Evolutionary conservation across 306 rosid species (phyloP), one percentile per base, ranked within the genome.

Genomic region (Acacia acuminata): DNA sequence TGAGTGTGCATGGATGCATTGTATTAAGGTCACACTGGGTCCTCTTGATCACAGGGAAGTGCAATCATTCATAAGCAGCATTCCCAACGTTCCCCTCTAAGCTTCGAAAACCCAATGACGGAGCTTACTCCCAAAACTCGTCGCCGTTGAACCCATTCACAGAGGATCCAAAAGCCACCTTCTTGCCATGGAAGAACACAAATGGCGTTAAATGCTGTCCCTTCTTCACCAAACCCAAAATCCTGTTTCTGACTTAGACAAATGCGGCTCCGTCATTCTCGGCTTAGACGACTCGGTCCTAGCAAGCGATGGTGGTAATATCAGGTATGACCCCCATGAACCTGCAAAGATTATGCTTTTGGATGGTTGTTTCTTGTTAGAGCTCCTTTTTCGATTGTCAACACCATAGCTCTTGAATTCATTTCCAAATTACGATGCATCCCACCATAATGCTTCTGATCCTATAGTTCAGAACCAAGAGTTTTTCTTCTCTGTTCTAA

Each of bases 341-440:
- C 77, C 85, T 0, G 86, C 87, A 2, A 84, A 78, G 76, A 79
- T 82, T n/a, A 85, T 88, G 84, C 45, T 88, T 65, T 24, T 85
- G 10, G 91, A 88, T 79, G 89, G 91, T 5, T 83, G 84, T 27
- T 85, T 88, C 36, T n/a, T 88, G 63, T 58, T 88, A 20, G 89
- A 88, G 38, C 76, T 88, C 3, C 83, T 88, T 47, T 53, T 78
- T 32, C 53, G 73, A 60, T 22, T 56, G 42, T 66, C 74, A 30
- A 76, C 45, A 1, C 58, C 25, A 38, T 34, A 73, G 5, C 60
- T 83, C 71, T 58, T 16, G 14, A 67, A 22, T 48, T 50, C 68
- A 40, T 38, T 50, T 27, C 71, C 76, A 30, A 53, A 30, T 7
- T 71, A 78, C 40, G 65, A 79, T 56, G 63, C 10, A 32, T 25